phyloP scores from a whole-genome alignment of 352 stramenopile species.

The Globisporangium ultimum region DNA sequence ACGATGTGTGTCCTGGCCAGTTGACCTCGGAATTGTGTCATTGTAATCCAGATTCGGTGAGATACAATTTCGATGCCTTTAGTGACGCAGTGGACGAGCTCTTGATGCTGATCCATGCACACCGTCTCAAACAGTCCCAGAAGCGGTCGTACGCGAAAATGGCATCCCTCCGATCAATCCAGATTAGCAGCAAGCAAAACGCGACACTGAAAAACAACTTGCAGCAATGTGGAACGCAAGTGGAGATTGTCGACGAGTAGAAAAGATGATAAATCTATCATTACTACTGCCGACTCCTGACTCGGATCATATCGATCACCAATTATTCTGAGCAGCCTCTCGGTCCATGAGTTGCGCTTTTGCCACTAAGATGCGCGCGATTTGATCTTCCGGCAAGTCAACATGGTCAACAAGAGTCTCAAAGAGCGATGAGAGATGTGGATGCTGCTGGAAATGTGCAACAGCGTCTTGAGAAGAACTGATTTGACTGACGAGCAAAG shows the following conservation, averaged over 20 bases:
- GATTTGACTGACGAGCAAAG: neutral
- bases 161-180: slow-evolving; percentile 19
- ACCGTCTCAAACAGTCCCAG: slow-evolving; percentile 21
- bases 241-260: too few species aligned
- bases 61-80: slow-evolving; percentile 44
- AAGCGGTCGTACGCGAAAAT: slow-evolving; percentile 32
- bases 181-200: slow-evolving; percentile 1
- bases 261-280: too few species aligned
- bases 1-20: slow-evolving; percentile 56
- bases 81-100: slow-evolving; percentile 42
- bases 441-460: neutral
- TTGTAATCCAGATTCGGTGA: slow-evolving; percentile 20
- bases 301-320: neutral
- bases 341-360: neutral
- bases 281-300: neutral
- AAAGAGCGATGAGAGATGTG: neutral
- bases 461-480: neutral
- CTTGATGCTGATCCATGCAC: slow-evolving; percentile 30
- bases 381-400: neutral
- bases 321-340: neutral
- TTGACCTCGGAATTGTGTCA: slow-evolving; percentile 40
- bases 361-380: neutral
- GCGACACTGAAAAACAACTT: neutral
- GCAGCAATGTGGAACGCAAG: neutral
- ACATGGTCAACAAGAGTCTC: neutral